These are phyloP conservation scores for Austroboletus novae-zelandiae DNA, from an alignment of 1,284 basidiomycete genomes.

Conservation along the genomic window DNA sequence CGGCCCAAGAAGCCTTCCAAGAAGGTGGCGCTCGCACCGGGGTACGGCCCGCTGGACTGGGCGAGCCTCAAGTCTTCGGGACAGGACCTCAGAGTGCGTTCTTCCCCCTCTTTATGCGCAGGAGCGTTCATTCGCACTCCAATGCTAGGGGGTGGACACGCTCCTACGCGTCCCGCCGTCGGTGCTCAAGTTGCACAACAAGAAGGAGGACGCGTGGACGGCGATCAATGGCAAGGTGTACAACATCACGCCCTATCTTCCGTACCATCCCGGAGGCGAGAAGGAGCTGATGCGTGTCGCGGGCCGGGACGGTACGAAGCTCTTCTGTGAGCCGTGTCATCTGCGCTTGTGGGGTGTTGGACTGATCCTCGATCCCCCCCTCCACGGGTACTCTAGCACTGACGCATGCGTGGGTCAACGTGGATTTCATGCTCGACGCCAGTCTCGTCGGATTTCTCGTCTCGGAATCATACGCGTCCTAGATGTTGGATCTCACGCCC, in stretches of 20 bases:
- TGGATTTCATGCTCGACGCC: constrained; percentile 89
- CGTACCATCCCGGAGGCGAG: constrained; percentile 94
- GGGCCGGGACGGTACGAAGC: constrained; percentile 89
- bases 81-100: constrained; percentile 65
- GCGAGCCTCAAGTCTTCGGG: constrained; percentile 82
- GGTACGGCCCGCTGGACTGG: constrained; percentile 94
- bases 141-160: constrained; percentile 55
- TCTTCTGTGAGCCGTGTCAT: constrained; percentile 74
- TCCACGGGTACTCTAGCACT: constrained; percentile 18
- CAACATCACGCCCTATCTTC: constrained; percentile 91
- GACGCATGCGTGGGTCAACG: constrained; percentile 87
- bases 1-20: constrained; percentile 50
- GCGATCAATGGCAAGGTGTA: constrained; percentile 94
- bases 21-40: constrained; percentile 90
- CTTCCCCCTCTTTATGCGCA: background rate
- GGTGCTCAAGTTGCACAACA: constrained; percentile 82
- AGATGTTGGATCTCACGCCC: constrained; percentile 5
- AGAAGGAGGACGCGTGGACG: constrained; percentile 89
- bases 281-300: constrained; percentile 95
- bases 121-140: background rate
- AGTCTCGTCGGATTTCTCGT: constrained; percentile 90
- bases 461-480: constrained; percentile 49
- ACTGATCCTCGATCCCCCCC: constrained; percentile 6
- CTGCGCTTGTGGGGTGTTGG: background rate
- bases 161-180: constrained; percentile 79